A percentile compares a stretch with the other conserved stretches of the same genome.
phyloP scores from a whole-genome alignment of 257 asterid genomes.

The Echites panduratus region DNA sequence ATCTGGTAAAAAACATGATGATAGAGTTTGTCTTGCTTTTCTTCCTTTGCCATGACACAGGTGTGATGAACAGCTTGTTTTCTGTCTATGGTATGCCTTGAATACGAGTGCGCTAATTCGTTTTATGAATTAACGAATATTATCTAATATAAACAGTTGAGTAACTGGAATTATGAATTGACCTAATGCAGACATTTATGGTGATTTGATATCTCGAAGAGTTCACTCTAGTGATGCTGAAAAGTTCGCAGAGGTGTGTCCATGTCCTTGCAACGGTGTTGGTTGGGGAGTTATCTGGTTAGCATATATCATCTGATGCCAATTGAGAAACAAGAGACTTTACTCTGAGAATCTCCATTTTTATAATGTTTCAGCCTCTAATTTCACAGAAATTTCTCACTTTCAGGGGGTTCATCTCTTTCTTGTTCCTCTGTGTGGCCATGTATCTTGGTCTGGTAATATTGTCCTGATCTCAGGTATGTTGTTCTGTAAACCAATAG shows the following conservation, averaged over 20 bases:
- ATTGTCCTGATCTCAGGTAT: conserved; percentile 22
- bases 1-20: not conserved
- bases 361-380: not conserved
- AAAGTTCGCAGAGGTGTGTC: conserved; percentile 40
- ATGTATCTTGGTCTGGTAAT: conserved; percentile 39
- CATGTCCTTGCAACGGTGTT: conserved; percentile 44
- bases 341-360: not conserved
- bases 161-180: not conserved
- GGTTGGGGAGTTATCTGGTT: conserved; percentile 46
- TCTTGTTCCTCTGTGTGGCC: conserved; percentile 38
- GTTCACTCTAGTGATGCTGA: conserved; percentile 38
- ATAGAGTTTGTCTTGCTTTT: not conserved
- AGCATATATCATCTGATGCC: not conserved
- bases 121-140: not conserved
- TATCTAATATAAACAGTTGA: not conserved
- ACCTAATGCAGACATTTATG: conserved; percentile 31
- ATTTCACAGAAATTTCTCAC: not conserved
- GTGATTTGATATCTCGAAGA: conserved; percentile 35
- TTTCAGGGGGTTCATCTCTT: conserved; percentile 46
- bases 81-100: conserved; percentile 32
- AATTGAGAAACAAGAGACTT: not conserved
- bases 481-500: not conserved
- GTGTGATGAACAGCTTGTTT: conserved; percentile 43
- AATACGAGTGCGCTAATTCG: not conserved
- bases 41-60: conserved; percentile 22